phyloP scores from a whole-genome alignment of 2,329 filamentous ascomycete species.

The Aureobasidium sp. region DNA sequence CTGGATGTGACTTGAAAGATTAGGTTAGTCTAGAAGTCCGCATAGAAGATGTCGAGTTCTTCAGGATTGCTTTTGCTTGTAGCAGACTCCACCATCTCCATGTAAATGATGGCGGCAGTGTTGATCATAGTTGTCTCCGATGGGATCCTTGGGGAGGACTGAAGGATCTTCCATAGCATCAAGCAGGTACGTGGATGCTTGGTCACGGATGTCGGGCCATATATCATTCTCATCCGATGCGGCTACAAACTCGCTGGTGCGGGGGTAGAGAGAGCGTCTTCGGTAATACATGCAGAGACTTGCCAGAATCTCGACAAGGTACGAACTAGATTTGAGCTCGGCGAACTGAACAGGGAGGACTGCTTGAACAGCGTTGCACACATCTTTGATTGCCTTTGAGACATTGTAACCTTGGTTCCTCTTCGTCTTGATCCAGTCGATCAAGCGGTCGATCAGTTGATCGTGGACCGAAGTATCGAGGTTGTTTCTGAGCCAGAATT shows the following conservation, averaged over 20 bases:
- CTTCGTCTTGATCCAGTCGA: neutral
- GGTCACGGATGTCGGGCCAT: neutral
- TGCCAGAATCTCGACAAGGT: neutral
- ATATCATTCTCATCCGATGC: neutral
- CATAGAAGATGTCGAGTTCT: neutral
- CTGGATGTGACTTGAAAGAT: too few relatives aligned
- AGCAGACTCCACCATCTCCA: neutral
- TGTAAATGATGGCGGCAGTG: neutral
- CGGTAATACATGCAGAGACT: neutral
- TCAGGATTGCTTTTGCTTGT: neutral
- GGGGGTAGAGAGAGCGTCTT: neutral
- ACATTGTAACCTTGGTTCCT: neutral
- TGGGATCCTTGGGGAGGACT: neutral
- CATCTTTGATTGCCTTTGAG: neutral
- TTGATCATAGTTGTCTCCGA: neutral
- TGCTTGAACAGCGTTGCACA: neutral
- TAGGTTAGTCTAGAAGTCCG: too few relatives aligned
- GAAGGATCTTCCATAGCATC: neutral
- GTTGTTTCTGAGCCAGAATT: neutral
- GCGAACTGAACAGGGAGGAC: neutral
- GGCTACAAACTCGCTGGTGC: too few relatives aligned
- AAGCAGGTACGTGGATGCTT: neutral
- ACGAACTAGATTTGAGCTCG: neutral
- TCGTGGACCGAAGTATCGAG: neutral
- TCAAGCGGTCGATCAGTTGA: neutral